Percentiles rank a stretch among this genome's conserved stretches.
Conservation (phyloP, 208 protist species). For the Trypanosoma avium region DNA sequence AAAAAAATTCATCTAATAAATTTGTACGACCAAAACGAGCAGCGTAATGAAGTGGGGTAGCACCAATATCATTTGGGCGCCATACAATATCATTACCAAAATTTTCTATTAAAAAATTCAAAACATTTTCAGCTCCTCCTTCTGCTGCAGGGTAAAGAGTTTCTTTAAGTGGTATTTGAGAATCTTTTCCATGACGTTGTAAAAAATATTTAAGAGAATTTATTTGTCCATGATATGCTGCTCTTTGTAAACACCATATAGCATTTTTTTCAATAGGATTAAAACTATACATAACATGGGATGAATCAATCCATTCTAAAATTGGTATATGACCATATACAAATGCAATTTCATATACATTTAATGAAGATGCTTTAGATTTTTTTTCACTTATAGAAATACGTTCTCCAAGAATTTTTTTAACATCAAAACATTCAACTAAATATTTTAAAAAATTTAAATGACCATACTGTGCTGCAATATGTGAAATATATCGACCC, state of each 20-base stretch:
- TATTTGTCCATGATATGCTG: slow-evolving; percentile 24
- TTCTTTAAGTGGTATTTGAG: slow-evolving; percentile 10
- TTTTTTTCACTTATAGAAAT: neutral
- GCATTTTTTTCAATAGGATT: neutral
- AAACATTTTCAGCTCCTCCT: slow-evolving; percentile 32
- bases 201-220: slow-evolving; percentile 41
- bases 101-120: slow-evolving; percentile 35
- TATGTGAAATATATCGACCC: slow-evolving; percentile 40
- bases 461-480: slow-evolving; percentile 32
- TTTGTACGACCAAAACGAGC: slow-evolving; percentile 31
- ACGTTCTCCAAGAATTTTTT: slow-evolving; percentile 30
- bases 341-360: slow-evolving; percentile 35
- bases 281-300: slow-evolving; percentile 23
- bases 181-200: neutral
- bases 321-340: slow-evolving; percentile 32
- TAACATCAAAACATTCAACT: slow-evolving; percentile 24
- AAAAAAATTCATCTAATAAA: slow-evolving; percentile 39
- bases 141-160: slow-evolving; percentile 37
- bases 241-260: neutral
- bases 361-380: slow-evolving; percentile 8
- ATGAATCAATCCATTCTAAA: slow-evolving; percentile 41
- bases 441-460: slow-evolving; percentile 30
- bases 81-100: slow-evolving; percentile 28
- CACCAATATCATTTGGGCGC: slow-evolving; percentile 28
- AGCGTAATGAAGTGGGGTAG: slow-evolving; percentile 57